Base-by-base conservation (phyloP, 2,329 filamentous ascomycete genomes). In the Pseudogymnoascus sp. region DNA sequence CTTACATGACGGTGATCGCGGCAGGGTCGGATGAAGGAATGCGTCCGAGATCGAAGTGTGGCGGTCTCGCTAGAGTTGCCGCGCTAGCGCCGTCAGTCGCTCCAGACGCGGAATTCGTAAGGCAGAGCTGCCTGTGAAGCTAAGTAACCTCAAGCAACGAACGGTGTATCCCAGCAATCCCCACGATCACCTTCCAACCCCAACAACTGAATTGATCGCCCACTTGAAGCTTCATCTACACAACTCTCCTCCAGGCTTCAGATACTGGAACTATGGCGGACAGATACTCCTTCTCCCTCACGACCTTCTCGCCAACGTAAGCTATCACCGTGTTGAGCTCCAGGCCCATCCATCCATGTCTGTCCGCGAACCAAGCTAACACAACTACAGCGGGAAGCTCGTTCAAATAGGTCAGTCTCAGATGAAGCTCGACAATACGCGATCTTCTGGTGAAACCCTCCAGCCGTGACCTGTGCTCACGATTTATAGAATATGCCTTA, bases 251-350 rank as follows among this genome's bases (percentile, higher is more conserved):
- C 20, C 22, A 47, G 28, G 41, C 41, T 47, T 47, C 41, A 47
- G 41, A 47, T 72, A 65, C 60, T 64, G 64, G 63, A 70, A 80
- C 67, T 74, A 99, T 99, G 93, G 93, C 94, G 73, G 94, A 99
- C 78, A 85, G 94, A 81, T 99, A 99, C 79, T 97, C 93, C 61
- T 99, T 99, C 86, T 99, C 94, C 63, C 84, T 99, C 75, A 99
- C 94, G 66, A 99, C 94, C 67, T 99, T 99, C 87, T 97, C 94
- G 73, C 94, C 94, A 76, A 99, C 93, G 94, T 95, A 86, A 77
- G 85, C 73, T 58, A 34, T 38, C 30, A 37, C 54, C 54, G 54
- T 58, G 30, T 34, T 38, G 30, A 58, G 35, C 35, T 58, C 30
- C 35, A 34, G 25, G 54, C 35, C 35, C n/a, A n/a, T n/a, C n/a